Base-by-base conservation (phyloP, 805 yeast genomes). In the Kodamaea laetipori region DNA sequence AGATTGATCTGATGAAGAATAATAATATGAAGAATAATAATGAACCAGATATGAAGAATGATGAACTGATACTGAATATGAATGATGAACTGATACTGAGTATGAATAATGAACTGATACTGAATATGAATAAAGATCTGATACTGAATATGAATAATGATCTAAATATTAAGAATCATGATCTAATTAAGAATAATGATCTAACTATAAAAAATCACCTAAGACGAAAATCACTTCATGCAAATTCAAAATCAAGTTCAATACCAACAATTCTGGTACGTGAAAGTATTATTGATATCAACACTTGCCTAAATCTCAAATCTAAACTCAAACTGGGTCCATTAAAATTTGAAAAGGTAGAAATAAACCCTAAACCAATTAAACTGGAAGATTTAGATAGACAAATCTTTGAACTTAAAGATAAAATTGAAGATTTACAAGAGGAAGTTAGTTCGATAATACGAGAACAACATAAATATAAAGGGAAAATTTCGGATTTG, bases 361-460 rank as follows among this genome's bases (percentile, higher is more conserved):
- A 13, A n/a, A 13, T 10, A 7, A 33, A 21, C 5, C 26, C 37
- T 5, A 21, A 17, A 3, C 37, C 37, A 2, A 10, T 18, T 18
- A 30, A 36, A 11, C 17, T 15, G 21, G 39, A 39, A 11, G 27
- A 44, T 13, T 40, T 50, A 5, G 46, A 46, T n/a, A 35, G 16
- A 8, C 46, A 50, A 25, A 26, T 43, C 5, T 23, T 28, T n/a
- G 39, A 41, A 12, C 18, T 48, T 6, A 24, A 41, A 5, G 47
- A 46, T 6, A 42, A 48, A 13, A 41, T 47, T 24, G 52, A 48
- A 15, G 46, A 46, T 17, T 36, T 50, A 6, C 21, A 44, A 19
- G 51, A 50, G 6, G 54, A 50, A 15, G 47, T 46, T 11, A 33
- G 28, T n/a, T 47, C 44, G 3, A 46, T 46, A 6, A 26, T 38